Evolutionary conservation across 805 yeast genomes (phyloP).

Genomic region (Saccharomycopsis fermentans): DNA sequence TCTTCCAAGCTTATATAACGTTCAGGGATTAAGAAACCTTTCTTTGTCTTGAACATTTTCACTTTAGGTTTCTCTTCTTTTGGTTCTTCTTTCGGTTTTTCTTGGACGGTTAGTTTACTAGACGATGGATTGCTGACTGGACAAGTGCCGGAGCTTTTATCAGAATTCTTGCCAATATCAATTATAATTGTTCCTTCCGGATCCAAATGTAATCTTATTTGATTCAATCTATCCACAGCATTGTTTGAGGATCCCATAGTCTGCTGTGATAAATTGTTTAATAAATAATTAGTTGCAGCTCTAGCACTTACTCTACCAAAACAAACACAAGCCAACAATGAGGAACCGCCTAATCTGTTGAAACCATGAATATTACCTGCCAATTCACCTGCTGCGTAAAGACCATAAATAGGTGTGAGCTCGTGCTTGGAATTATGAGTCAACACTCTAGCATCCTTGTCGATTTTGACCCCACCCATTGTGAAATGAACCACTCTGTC

Average conservation of each 20-base stretch:
- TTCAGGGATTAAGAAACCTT: constrained; percentile 33
- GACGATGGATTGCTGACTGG: not conserved
- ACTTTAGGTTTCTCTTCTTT: constrained; percentile 14
- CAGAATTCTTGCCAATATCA: constrained; percentile 24
- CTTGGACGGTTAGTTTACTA: not conserved
- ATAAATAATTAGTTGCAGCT: constrained; percentile 28
- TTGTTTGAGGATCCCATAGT: constrained; percentile 14
- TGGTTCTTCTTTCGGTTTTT: not conserved
- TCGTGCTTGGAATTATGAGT: constrained; percentile 24
- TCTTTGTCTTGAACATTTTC: constrained; percentile 16
- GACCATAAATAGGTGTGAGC: constrained; percentile 27
- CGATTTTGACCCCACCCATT: constrained; percentile 57
- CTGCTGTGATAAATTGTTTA: constrained; percentile 24
- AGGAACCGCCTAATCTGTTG: constrained; percentile 45
- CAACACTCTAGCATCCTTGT: constrained; percentile 33
- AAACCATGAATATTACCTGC: constrained; percentile 54
- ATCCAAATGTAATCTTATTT: constrained; percentile 35
- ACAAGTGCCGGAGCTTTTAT: not conserved
- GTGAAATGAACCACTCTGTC: constrained; percentile 55
- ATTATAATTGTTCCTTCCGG: constrained; percentile 31
- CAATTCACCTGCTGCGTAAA: constrained; percentile 49
- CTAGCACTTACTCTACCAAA: constrained; percentile 37
- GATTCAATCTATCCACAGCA: constrained; percentile 31
- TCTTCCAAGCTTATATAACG: constrained; percentile 39
- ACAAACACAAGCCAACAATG: constrained; percentile 46